phyloP scores from a whole-genome alignment of 2,329 filamentous ascomycete genomes.

The Lachnum nothofagi region DNA sequence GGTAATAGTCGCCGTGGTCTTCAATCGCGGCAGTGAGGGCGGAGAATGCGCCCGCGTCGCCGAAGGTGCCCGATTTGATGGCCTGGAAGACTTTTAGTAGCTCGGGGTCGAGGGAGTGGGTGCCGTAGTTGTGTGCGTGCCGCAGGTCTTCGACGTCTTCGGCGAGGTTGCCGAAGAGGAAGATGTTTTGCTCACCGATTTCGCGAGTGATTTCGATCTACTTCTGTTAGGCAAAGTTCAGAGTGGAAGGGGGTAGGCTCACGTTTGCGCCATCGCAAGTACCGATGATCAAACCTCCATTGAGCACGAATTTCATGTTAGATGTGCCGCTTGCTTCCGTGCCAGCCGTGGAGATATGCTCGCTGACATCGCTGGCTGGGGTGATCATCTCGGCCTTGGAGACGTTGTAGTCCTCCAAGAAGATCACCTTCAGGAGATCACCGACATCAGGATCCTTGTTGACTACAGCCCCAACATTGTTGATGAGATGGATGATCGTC shows the following conservation, averaged over 20 bases:
- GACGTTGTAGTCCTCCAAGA: constrained; percentile 97
- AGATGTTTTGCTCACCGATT: constrained; percentile 94
- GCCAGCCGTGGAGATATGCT: constrained; percentile 96
- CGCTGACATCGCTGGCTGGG: constrained; percentile 91
- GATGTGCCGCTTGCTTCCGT: constrained; percentile 87
- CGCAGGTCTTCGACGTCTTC: constrained; percentile 97
- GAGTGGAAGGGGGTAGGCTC: constrained; percentile 37
- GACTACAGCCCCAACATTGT: constrained; percentile 81
- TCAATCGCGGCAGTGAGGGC: constrained; percentile 79
- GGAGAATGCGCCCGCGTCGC: constrained; percentile 71
- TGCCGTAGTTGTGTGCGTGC: constrained; percentile 79
- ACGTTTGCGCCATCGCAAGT: constrained; percentile 97
- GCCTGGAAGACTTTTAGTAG: constrained; percentile 76
- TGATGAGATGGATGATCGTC: constrained; percentile 95
- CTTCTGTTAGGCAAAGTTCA: constrained; percentile 6
- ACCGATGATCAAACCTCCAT: constrained; percentile 93
- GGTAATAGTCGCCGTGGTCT: constrained; percentile 94
- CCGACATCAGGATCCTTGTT: constrained; percentile 91
- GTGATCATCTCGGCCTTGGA: constrained; percentile 97
- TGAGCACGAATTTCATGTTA: constrained; percentile 99
- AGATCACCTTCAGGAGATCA: constrained; percentile 93
- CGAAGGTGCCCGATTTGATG: constrained; percentile 77
- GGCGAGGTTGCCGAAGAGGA: constrained; percentile 92
- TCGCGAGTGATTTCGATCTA: constrained; percentile 96
- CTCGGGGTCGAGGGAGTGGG: constrained; percentile 70